Percentiles rank a stretch among this genome's conserved stretches.
Evolutionary conservation across 345 rosid genomes (phyloP).

Genomic region (Acer negundo): DNA sequence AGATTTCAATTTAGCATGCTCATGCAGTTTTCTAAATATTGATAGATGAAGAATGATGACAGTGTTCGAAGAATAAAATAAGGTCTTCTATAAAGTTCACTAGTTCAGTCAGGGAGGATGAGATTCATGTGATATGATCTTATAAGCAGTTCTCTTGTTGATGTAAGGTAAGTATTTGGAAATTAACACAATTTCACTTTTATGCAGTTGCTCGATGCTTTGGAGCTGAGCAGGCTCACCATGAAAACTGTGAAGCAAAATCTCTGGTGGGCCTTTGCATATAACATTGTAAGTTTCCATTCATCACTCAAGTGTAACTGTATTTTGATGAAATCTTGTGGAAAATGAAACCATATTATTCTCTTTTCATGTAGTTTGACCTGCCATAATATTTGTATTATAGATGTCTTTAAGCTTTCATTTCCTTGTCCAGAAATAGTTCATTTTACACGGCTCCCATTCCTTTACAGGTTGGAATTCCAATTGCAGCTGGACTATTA

Average conservation of each 20-base stretch:
- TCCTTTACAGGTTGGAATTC: constrained; percentile 70
- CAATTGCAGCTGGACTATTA: constrained; percentile 88
- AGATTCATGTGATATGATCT: background rate
- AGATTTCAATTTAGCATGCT: background rate
- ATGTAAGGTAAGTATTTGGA: too few relatives aligned
- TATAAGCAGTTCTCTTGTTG: constrained; percentile 1
- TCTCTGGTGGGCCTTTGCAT: constrained; percentile 99
- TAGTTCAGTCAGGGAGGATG: background rate
- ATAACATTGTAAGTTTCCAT: constrained; percentile 78
- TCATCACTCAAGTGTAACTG: background rate
- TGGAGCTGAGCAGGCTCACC: constrained; percentile 91
- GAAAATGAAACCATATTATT: constrained; percentile 12
- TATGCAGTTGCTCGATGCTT: constrained; percentile 83
- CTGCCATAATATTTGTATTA: background rate
- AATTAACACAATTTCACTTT: constrained; percentile 20
- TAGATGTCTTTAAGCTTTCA: background rate
- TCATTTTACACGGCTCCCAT: background rate
- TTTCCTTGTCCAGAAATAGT: background rate
- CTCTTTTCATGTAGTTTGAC: background rate
- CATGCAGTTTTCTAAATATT: too few relatives aligned
- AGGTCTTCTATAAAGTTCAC: background rate
- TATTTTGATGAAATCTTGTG: background rate
- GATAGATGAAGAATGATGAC: background rate
- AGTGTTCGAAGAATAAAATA: background rate
- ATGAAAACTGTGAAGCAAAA: constrained; percentile 98